phyloP scores from a whole-genome alignment of 345 rosid species.

The Brassica juncea region DNA sequence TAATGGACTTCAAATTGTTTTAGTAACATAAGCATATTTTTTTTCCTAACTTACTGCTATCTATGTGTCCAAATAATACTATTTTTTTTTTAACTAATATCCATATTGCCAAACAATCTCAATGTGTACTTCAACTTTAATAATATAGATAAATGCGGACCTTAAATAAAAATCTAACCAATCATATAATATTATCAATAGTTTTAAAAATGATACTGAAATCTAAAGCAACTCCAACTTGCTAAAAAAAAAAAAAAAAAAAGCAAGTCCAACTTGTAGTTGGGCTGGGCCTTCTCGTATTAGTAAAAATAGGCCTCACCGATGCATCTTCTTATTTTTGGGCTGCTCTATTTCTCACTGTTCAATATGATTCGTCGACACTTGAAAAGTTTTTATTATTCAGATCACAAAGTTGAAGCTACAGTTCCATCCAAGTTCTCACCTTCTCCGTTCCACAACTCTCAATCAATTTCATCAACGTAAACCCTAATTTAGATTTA shows the following conservation, averaged over 20 bases:
- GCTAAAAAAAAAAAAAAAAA: background rate
- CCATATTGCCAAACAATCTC: too few species aligned
- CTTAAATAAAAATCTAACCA: background rate
- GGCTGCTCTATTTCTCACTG: background rate
- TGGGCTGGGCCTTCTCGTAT: constrained; percentile 3
- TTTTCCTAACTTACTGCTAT: too few species aligned
- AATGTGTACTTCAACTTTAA: too few species aligned
- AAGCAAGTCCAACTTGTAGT: constrained; percentile 2
- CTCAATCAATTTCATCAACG: background rate
- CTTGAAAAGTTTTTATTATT: background rate
- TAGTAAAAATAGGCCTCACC: background rate
- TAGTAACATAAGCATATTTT: too few species aligned
- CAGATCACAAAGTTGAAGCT: background rate
- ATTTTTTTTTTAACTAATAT: too few species aligned
- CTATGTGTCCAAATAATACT: too few species aligned
- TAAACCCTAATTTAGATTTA: constrained; percentile 26
- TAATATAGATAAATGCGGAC: background rate
- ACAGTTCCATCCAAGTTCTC: background rate
- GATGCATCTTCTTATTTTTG: background rate
- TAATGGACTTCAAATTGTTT: too few species aligned
- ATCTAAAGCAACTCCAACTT: background rate
- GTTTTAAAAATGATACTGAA: background rate
- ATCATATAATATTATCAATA: background rate
- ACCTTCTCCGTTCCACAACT: constrained; percentile 5
- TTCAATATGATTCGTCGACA: background rate